Evolutionary conservation across 345 rosid genomes (phyloP), one percentile per base, ranked within the genome.

Genomic region (Euphorbia tirucalli): DNA sequence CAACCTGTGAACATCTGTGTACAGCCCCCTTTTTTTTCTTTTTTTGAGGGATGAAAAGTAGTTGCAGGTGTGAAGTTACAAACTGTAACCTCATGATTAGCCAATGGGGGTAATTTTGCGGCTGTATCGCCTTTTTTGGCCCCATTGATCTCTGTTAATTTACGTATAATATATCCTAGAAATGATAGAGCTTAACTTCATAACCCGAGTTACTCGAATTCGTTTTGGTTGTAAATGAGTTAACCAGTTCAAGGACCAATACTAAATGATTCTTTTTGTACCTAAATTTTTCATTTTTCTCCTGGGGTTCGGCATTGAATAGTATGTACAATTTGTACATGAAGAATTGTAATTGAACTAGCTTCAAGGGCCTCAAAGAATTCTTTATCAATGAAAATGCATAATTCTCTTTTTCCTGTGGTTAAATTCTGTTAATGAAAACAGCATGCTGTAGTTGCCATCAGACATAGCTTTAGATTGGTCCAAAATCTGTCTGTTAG

Each of bases 201-300:
- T 49, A 72, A 61, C 69, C 68, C 31, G 32, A 52, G 75, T 49
- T n/a, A n/a, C n/a, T n/a, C n/a, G n/a, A 64, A 64, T 70, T 68
- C 41, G 60, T 44, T 77, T 75, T 72, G 58, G 71, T 9, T 82
- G 84, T 82, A 82, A 75, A 77, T 79, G 71, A 73, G 63, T 70
- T 73, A 61, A 74, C 74, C 65, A 64, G 68, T 18, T 28, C 35
- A 52, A 65, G 73, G 35, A 70, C 28, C 52, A 30, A 30, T 56
- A 61, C 71, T 56, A 27, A 65, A 39, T 61, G 46, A 75, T 82
- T 80, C 72, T 57, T 82, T 79, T 62, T 62, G 78, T 62, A 69
- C 58, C 55, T 54, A 67, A 44, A 5, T 24, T 11, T 22, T 52
- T 35, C 6, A 52, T 14, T 49, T 30, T 69, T 68, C 54, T 22